These are phyloP conservation scores for Eutrema heterophyllum DNA, from an alignment of 345 rosid genomes.

Conservation along the genomic window DNA sequence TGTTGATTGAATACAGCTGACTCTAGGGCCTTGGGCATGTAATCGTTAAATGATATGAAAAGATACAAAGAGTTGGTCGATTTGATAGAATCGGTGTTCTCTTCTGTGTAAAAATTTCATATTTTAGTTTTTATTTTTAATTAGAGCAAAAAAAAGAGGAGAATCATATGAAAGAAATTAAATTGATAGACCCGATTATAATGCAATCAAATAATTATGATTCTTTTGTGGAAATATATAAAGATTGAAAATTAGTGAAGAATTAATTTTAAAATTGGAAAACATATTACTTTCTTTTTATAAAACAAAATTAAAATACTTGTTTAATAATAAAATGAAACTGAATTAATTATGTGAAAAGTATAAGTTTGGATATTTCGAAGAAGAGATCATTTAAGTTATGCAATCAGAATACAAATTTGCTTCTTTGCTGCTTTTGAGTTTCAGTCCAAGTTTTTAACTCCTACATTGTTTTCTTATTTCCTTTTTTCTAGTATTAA, in stretches of 20 bases:
- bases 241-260: not conserved
- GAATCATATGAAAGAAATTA: not conserved
- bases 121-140: not conserved
- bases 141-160: not conserved
- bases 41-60: not conserved
- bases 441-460: conserved; percentile 1
- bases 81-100: not conserved
- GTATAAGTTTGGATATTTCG: not conserved
- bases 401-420: not conserved
- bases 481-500: not conserved
- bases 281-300: no score
- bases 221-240: not conserved
- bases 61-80: not conserved
- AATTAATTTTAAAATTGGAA: no score
- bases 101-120: not conserved
- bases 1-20: not conserved
- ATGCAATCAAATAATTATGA: not conserved
- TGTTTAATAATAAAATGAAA: not conserved
- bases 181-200: not conserved
- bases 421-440: conserved; percentile 7
- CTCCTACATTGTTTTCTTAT: not conserved
- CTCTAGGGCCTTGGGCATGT: not conserved
- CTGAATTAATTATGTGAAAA: not conserved
- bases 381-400: not conserved
- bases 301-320: no score